Base-by-base conservation (phyloP, 768 basidiomycete species). In the Tricholoma hemisulphureum region DNA sequence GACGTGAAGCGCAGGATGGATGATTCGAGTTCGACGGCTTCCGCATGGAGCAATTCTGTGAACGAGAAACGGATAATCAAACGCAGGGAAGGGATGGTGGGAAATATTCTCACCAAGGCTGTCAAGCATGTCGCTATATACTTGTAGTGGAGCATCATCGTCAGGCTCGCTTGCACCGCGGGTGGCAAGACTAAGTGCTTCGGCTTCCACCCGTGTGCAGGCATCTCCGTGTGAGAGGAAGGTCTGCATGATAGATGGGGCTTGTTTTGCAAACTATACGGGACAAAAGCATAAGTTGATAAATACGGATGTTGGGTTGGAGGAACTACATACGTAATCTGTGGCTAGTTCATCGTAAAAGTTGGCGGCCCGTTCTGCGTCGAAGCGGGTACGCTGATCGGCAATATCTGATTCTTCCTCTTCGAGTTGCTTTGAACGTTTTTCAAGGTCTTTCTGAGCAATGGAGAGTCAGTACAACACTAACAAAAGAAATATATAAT, bases 141-240 rank as follows among this genome's bases (percentile, higher is more conserved):
- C 67, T 45, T 71, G 69, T 59, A 82, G 61, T 7, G 77, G 78
- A 13, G 75, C 71, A 23, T 77, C 76, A 6, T 75, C 75, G 6
- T 77, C 71, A 10, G 65, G 60, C 13, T 68, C 61, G 6, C 61
- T 55, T 0, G 66, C 53, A 18, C 65, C 68, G 10, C 64, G 52
- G 16, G 71, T 68, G 0, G 78, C 80, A 14, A 83, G 71, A 43
- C 77, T 65, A 6, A 83, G 64, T 3, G 80, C 78, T 55, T 79
- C 77, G 3, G 67, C 67, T 64, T 82, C 78, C 8, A 76, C 63
- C 4, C 68, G 65, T 11, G 73, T 65, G 56, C 78, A 82, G 0
- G 70, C 69, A 31, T 80, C 77, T 3, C 80, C 81, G 62, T 83
- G 78, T 0, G 74, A 64, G 16, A 79, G 69, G 61, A 82, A 84